A percentile compares a stretch with the other conserved stretches of the same genome.
These are phyloP conservation scores for Theileria annulata DNA, from an alignment of 169 alveolate species.

Conservation along the genomic window DNA sequence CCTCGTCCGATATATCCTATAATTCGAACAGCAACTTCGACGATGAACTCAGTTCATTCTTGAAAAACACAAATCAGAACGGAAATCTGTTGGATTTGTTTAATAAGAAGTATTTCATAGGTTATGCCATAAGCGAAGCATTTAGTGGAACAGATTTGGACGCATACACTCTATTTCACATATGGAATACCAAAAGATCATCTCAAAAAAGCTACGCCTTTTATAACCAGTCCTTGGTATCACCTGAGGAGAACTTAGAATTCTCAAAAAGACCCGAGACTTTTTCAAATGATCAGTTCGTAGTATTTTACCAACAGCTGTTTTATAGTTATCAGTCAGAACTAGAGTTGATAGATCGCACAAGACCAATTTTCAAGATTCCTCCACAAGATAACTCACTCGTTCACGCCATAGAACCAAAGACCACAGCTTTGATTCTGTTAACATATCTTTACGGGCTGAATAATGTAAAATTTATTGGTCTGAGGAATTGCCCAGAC, in stretches of 20 bases:
- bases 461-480: constrained; percentile 49
- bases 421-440: constrained; percentile 38
- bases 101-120: constrained; percentile 48
- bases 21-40: constrained; percentile 62
- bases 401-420: constrained; percentile 58
- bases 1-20: constrained; percentile 56
- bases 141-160: constrained; percentile 55
- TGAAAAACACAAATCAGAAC: constrained; percentile 28
- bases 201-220: constrained; percentile 23
- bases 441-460: constrained; percentile 33
- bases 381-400: constrained; percentile 54
- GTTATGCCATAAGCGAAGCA: constrained; percentile 58
- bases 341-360: constrained; percentile 29
- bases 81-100: constrained; percentile 50
- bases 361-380: constrained; percentile 47
- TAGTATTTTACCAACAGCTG: constrained; percentile 56
- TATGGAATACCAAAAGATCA: constrained; percentile 38
- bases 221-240: neutral
- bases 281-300: constrained; percentile 28
- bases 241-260: constrained; percentile 25
- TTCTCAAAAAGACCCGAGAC: constrained; percentile 4
- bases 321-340: constrained; percentile 55
- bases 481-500: constrained; percentile 54
- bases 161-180: constrained; percentile 56
- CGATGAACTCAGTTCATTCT: constrained; percentile 57